These are phyloP conservation scores for Wakefieldia striispora DNA, from an alignment of 768 basidiomycete genomes.

Conservation along the genomic window DNA sequence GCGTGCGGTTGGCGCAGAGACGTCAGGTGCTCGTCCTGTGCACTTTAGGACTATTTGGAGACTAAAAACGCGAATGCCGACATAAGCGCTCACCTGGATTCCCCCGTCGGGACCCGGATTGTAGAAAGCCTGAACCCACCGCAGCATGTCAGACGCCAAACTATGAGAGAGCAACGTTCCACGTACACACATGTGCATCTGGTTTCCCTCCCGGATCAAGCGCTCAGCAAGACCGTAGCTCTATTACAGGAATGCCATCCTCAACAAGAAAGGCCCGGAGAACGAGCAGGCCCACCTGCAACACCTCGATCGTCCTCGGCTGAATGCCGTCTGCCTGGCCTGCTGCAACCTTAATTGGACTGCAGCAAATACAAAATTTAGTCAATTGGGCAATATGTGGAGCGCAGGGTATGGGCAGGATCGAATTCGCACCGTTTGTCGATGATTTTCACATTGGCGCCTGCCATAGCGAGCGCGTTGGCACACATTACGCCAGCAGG, in stretches of 20 bases:
- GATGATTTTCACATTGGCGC: conserved; percentile 32
- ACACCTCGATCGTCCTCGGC: conserved; percentile 52
- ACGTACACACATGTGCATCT: conserved; percentile 67
- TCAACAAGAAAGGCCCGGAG: neutral
- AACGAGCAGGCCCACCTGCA: conserved; percentile 36
- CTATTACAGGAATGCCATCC: conserved; percentile 31
- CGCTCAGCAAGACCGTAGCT: conserved; percentile 78
- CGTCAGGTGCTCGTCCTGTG: conserved; percentile 61
- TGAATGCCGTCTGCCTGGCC: conserved; percentile 59
- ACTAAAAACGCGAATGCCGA: neutral
- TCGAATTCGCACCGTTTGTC: conserved; percentile 33
- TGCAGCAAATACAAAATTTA: conserved; percentile 9
- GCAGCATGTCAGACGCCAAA: neutral
- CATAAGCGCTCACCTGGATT: conserved; percentile 47
- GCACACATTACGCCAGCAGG: no score
- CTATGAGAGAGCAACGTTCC: neutral
- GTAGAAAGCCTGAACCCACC: conserved; percentile 60
- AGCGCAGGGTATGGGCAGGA: neutral
- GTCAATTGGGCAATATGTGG: no score
- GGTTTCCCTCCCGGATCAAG: conserved; percentile 60
- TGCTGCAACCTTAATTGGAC: conserved; percentile 41
- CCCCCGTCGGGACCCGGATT: conserved; percentile 59
- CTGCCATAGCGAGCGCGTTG: no score
- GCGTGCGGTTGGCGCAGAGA: conserved; percentile 61
- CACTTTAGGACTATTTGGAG: conserved; percentile 39